phyloP scores from a whole-genome alignment of 306 rosid genomes.

The Myrica gale region DNA sequence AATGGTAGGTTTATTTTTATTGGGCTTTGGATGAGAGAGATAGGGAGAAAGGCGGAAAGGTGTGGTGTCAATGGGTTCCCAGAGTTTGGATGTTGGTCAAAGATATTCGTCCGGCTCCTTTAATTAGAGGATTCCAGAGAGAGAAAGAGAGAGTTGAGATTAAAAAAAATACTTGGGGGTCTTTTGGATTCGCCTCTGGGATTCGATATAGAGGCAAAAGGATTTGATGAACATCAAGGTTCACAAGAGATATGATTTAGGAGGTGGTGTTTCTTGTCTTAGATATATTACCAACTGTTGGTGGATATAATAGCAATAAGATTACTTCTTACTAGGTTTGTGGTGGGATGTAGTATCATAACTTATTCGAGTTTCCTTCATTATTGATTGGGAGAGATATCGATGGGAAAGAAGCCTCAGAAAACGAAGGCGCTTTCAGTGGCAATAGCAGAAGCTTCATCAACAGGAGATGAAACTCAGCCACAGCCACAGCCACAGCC shows the following conservation, averaged over 20 bases:
- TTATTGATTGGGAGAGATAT: constrained; percentile 6
- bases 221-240: constrained; percentile 2
- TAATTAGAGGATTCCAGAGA: neutral
- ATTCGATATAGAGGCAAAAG: constrained; percentile 3
- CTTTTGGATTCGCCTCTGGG: constrained; percentile 14
- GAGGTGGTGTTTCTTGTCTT: neutral
- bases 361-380: neutral
- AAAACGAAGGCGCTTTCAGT: constrained; percentile 71
- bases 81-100: constrained; percentile 46
- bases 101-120: constrained; percentile 38
- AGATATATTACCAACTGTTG: neutral
- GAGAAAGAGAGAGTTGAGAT: neutral
- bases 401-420: constrained; percentile 73
- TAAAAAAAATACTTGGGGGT: constrained; percentile 4
- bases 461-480: constrained; percentile 37
- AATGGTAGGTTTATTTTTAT: constrained; percentile 24
- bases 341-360: neutral
- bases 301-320: neutral
- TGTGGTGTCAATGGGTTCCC: constrained; percentile 36
- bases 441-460: constrained; percentile 79
- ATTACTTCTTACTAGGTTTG: neutral
- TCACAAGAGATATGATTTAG: neutral
- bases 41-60: constrained; percentile 9
- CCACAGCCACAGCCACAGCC: constrained; percentile 34
- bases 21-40: constrained; percentile 23